Conservation (phyloP, 2,329 filamentous ascomycete species). For the Exophiala alcalophila region DNA sequence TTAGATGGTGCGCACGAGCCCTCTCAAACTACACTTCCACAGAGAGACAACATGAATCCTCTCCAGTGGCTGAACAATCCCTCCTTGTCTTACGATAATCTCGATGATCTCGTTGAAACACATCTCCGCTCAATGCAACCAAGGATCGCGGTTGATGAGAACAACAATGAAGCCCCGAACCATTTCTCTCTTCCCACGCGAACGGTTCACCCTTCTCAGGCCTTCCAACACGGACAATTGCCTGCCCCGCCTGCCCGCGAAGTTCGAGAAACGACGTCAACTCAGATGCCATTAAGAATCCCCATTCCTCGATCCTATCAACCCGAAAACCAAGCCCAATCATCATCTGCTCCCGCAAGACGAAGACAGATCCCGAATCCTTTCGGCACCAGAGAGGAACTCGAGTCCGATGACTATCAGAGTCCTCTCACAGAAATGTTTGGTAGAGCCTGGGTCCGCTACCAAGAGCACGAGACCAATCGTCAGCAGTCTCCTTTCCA, state of each 20-base stretch:
- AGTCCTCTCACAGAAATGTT: slow-evolving; percentile 28
- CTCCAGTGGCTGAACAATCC: too few species aligned
- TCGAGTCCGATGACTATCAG: slow-evolving; percentile 27
- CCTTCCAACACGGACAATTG: too few species aligned
- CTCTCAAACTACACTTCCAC: background rate
- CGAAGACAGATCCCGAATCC: slow-evolving; percentile 18
- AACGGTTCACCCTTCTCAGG: too few species aligned
- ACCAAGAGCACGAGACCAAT: slow-evolving; percentile 25
- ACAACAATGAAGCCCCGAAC: too few species aligned
- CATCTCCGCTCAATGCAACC: too few species aligned
- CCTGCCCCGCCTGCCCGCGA: too few species aligned
- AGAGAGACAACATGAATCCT: slow-evolving; percentile 10
- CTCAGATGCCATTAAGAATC: background rate
- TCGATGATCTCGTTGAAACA: too few species aligned
- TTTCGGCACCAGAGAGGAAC: slow-evolving; percentile 28
- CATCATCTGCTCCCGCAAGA: too few species aligned
- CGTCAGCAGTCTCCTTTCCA: too few species aligned
- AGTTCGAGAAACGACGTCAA: too few species aligned
- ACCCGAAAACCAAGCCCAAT: background rate
- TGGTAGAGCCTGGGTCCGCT: slow-evolving; percentile 26
- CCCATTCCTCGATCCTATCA: background rate
- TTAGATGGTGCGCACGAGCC: background rate
- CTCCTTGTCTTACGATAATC: slow-evolving; percentile 14
- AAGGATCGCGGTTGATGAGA: too few species aligned
- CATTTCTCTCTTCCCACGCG: too few species aligned